Base-by-base conservation (phyloP, 1,284 basidiomycete genomes). In the Tylopilus sp. region DNA sequence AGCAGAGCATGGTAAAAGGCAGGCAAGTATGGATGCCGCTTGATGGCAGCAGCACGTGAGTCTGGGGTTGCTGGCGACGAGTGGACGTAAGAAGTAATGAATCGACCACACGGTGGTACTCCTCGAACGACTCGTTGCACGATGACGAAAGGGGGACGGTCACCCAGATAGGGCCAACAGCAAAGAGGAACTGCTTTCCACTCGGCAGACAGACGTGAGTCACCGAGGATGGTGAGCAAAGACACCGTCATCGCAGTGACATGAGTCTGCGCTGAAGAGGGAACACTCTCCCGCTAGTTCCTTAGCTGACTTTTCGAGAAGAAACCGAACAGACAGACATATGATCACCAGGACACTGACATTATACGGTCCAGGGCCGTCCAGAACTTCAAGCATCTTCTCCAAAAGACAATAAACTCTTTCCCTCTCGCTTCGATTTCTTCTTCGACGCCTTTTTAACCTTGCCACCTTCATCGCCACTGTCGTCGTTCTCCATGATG, bases 331-430 rank as follows among this genome's bases (percentile, higher is more conserved):
- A 33, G 18, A 48, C 44, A 25, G 19, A 59, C 56, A 41, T 41
- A 16, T 34, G 38, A 28, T 11, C 19, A 25, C 7, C 26, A 30
- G 23, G 35, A 36, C 15, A 30, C 28, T 23, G 9, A 18, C 10
- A 37, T 21, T 18, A 31, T 5, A 23, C 3, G 21, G 26, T 9
- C 7, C 21, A 30, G 16, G 26, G 11, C 13, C 28, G 30, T 13
- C 13, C 18, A 0, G 31, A 46, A 26, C 19, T n/a, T 63, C 46
- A 59, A 40, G 57, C 46, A 30, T 59, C 58, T 52, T 81, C 81
- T 28, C 72, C 79, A 52, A 85, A 85, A 0, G 82, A 84, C 15
- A 85, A 65, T 25, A 82, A 56, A 25, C 73, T 71, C 62, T 81
- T 83, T 55, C 70, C 74, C 49, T 67, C 65, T 51, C 74, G 75